Evolutionary conservation across 2,329 filamentous ascomycete genomes (phyloP).

Genomic region (Botrytis aclada): DNA sequence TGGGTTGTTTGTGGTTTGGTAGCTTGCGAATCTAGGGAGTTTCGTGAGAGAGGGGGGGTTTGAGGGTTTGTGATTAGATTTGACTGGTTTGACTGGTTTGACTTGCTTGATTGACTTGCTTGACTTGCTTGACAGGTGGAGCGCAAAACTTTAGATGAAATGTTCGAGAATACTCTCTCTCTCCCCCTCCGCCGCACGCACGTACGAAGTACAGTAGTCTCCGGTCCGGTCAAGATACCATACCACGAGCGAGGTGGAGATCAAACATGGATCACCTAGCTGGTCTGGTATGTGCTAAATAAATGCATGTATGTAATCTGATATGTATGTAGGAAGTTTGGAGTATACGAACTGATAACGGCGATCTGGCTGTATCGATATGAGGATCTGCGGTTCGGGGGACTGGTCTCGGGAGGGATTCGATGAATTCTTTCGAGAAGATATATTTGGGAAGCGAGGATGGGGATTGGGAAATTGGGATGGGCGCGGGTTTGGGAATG

Average conservation of each 20-base stretch:
- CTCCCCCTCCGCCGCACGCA: too few species aligned
- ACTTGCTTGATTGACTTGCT: too few species aligned
- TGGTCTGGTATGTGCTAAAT: not conserved
- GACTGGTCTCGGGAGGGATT: slow-evolving; percentile 4
- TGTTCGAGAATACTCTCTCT: not conserved
- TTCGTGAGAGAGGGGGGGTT: not conserved
- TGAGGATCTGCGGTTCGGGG: not conserved
- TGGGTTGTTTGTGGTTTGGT: not conserved
- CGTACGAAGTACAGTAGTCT: too few species aligned
- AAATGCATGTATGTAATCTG: too few species aligned
- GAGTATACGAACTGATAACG: not conserved
- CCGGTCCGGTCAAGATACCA: too few species aligned
- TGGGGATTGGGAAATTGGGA: not conserved
- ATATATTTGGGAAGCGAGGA: not conserved
- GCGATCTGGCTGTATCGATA: not conserved
- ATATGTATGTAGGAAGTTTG: too few species aligned
- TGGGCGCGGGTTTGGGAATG: not conserved
- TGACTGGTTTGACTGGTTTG: too few species aligned
- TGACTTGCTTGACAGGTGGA: not conserved
- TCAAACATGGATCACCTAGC: not conserved
- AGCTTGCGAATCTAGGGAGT: not conserved
- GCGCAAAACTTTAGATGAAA: not conserved
- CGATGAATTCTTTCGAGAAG: not conserved
- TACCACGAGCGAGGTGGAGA: not conserved
- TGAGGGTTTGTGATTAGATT: not conserved